These are phyloP conservation scores for Candida succiphila DNA, from an alignment of 805 yeast species.

Conservation along the genomic window DNA sequence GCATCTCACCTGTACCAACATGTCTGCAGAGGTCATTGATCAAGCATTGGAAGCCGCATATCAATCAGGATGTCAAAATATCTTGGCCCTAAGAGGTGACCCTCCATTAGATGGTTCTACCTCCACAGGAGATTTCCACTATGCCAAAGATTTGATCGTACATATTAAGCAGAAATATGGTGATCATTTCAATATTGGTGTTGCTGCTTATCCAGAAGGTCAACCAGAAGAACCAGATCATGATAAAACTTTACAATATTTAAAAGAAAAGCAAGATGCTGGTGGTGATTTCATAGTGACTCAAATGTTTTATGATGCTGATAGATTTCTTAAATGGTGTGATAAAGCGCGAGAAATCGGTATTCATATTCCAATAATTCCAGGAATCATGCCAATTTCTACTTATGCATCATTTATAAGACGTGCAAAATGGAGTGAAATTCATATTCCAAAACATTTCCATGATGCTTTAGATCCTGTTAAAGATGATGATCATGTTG, in stretches of 20 bases:
- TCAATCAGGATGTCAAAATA: conserved; percentile 89
- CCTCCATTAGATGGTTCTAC: conserved; percentile 74
- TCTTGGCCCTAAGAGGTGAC: conserved; percentile 91
- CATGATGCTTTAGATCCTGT: conserved; percentile 63
- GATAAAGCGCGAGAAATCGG: conserved; percentile 58
- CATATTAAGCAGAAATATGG: conserved; percentile 76
- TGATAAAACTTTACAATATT: conserved; percentile 41
- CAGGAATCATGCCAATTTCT: conserved; percentile 98
- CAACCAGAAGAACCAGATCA: conserved; percentile 77
- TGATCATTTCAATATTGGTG: conserved; percentile 86
- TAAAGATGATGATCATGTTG: conserved; percentile 83
- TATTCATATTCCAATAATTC: conserved; percentile 78
- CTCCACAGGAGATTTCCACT: conserved; percentile 74
- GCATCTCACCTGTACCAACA: conserved; percentile 96
- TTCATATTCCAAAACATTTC: conserved; percentile 68
- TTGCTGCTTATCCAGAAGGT: conserved; percentile 97
- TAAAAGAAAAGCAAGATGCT: conserved; percentile 84
- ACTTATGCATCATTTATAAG: conserved; percentile 88
- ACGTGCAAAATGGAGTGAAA: conserved; percentile 91
- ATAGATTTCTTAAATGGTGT: conserved; percentile 80
- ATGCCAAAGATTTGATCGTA: conserved; percentile 77
- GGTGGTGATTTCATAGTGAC: conserved; percentile 94
- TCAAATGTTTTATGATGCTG: conserved; percentile 95
- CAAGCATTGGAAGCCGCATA: conserved; percentile 79
- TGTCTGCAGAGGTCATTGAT: conserved; percentile 75